Percentiles rank a stretch among this genome's conserved stretches.
phyloP scores from a whole-genome alignment of 1,284 basidiomycete genomes.

The Apiotrichum laibachii region DNA sequence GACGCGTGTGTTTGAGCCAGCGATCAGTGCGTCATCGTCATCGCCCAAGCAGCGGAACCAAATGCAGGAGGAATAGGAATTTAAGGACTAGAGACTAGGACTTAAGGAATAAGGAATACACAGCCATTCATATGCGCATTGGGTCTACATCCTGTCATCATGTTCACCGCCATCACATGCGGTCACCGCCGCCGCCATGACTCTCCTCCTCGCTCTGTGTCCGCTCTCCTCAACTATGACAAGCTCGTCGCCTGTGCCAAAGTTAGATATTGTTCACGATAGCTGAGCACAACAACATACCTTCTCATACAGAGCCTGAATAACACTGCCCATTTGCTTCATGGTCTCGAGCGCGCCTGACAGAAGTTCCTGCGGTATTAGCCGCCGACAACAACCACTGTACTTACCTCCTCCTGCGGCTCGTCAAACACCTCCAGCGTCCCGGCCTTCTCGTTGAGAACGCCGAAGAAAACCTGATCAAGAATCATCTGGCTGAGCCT shows the following conservation, averaged over 20 bases:
- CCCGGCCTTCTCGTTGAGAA: conserved; percentile 90
- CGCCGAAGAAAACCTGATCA: conserved; percentile 90
- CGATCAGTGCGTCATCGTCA: no score
- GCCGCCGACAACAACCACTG: not conserved
- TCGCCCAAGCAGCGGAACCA: no score
- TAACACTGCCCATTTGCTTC: conserved; percentile 85
- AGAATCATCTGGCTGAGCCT: conserved; percentile 97
- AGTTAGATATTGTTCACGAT: not conserved
- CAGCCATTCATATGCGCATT: no score
- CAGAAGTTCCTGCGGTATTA: conserved; percentile 20
- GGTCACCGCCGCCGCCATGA: no score
- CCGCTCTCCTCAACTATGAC: conserved; percentile 5
- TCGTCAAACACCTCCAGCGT: conserved; percentile 88
- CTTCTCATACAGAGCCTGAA: conserved; percentile 87
- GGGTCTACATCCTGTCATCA: no score
- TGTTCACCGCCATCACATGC: not conserved
- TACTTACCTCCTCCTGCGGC: conserved; percentile 71
- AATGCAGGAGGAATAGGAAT: no score
- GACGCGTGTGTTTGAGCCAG: no score
- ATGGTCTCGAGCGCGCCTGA: conserved; percentile 82
- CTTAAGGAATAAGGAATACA: no score
- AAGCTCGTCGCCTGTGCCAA: conserved; percentile 20
- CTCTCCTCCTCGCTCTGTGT: not conserved
- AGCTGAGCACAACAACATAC: conserved; percentile 47
- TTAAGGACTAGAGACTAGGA: no score